Conservation (phyloP, 495 filamentous ascomycete genomes). For the Neurospora sp. region DNA sequence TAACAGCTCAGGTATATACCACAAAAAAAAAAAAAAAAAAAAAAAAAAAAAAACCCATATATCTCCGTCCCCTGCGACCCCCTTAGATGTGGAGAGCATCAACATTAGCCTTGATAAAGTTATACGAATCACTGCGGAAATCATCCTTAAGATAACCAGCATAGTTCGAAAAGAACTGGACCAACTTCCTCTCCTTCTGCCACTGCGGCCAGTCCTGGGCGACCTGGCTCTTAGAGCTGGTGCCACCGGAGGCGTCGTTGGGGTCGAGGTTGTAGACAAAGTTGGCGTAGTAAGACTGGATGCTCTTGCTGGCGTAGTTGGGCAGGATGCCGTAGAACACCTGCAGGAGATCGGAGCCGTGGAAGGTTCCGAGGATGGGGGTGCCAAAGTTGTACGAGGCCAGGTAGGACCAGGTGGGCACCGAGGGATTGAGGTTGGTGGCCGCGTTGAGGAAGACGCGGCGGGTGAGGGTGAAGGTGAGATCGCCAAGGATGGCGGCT, state of each 20-base stretch:
- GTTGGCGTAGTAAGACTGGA: constrained; percentile 53
- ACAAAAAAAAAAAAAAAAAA: too few relatives aligned
- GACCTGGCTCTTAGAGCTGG: constrained; percentile 15
- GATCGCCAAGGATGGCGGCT: constrained; percentile 63
- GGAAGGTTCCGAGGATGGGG: constrained; percentile 63
- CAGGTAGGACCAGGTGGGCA: constrained; percentile 63
- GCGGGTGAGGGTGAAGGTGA: constrained; percentile 55
- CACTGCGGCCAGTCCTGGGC: constrained; percentile 54
- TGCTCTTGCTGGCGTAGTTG: constrained; percentile 48
- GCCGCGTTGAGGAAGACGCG: constrained; percentile 43
- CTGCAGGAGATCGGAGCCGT: constrained; percentile 55
- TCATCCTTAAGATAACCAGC: constrained; percentile 44
- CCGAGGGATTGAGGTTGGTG: constrained; percentile 34
- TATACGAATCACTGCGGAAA: constrained; percentile 42
- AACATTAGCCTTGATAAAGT: constrained; percentile 39
- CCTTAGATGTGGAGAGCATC: constrained; percentile 40
- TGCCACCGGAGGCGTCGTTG: constrained; percentile 37
- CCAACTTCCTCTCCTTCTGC: constrained; percentile 36
- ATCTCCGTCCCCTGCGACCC: not conserved
- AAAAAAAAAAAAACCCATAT: not conserved
- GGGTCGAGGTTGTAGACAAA: constrained; percentile 59
- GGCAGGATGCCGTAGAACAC: constrained; percentile 53
- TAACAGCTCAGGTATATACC: not conserved
- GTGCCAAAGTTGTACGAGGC: constrained; percentile 57
- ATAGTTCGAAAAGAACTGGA: constrained; percentile 44